phyloP scores from a whole-genome alignment of 2,329 filamentous ascomycete genomes.

The Chalaropsis ovoidea region DNA sequence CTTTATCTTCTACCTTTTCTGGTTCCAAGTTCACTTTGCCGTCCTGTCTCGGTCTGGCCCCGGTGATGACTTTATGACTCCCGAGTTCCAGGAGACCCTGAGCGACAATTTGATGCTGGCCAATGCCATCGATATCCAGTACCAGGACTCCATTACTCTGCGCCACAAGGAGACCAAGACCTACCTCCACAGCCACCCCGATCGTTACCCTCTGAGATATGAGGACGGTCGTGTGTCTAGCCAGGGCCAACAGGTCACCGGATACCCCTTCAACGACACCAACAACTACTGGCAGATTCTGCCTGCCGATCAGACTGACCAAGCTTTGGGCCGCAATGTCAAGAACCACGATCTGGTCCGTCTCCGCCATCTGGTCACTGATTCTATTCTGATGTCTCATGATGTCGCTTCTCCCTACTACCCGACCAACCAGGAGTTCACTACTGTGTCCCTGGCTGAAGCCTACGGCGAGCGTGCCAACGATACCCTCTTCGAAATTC shows the following conservation, averaged over 20 bases:
- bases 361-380: slow-evolving; percentile 75
- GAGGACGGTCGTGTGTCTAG: slow-evolving; percentile 95
- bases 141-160: slow-evolving; percentile 78
- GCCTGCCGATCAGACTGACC: slow-evolving; percentile 48
- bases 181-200: slow-evolving; percentile 86
- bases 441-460: slow-evolving; percentile 62
- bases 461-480: slow-evolving; percentile 65
- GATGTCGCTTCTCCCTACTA: slow-evolving; percentile 94
- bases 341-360: slow-evolving; percentile 78
- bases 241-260: slow-evolving; percentile 95
- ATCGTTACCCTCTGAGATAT: slow-evolving; percentile 84
- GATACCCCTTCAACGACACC: slow-evolving; percentile 95
- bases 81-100: slow-evolving; percentile 93
- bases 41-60: slow-evolving; percentile 81
- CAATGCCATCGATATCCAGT: slow-evolving; percentile 76
- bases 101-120: slow-evolving; percentile 89
- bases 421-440: slow-evolving; percentile 98
- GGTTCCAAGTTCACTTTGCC: slow-evolving; percentile 98
- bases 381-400: slow-evolving; percentile 80
- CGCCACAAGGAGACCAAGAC: slow-evolving; percentile 96
- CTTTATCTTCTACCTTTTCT: slow-evolving; percentile 97
- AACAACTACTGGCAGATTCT: slow-evolving; percentile 98
- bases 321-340: slow-evolving; percentile 49
- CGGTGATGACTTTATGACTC: slow-evolving; percentile 97
- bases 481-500: slow-evolving; percentile 87